These are phyloP conservation scores for Penicillium paradoxum DNA, from an alignment of 495 filamentous ascomycete species.

Conservation along the genomic window DNA sequence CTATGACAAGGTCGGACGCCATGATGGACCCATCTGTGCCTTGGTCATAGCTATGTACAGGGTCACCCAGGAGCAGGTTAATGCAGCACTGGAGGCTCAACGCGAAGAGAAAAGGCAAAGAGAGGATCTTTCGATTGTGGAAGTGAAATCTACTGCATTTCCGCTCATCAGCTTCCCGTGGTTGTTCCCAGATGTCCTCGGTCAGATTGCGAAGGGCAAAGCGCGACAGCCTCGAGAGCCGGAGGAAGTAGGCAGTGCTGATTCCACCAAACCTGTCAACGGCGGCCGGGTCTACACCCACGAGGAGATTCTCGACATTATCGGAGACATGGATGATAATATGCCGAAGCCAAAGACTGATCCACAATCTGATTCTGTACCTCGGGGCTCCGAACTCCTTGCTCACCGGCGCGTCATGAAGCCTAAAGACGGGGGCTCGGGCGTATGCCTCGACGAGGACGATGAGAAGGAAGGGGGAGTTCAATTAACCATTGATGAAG, in stretches of 20 bases:
- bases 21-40: conserved; percentile 52
- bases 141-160: conserved; percentile 41
- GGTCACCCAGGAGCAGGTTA: conserved; percentile 68
- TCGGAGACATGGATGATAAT: neutral
- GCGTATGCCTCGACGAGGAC: neutral
- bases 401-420: neutral
- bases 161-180: conserved; percentile 93
- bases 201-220: conserved; percentile 56
- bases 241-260: neutral
- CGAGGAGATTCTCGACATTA: neutral
- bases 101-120: conserved; percentile 12
- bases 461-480: neutral
- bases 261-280: neutral
- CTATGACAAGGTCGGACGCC: conserved; percentile 57
- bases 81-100: conserved; percentile 39
- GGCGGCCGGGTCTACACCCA: conserved; percentile 10
- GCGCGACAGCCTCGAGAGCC: neutral
- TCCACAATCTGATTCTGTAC: neutral
- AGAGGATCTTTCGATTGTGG: conserved; percentile 24
- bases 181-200: conserved; percentile 72
- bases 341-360: neutral
- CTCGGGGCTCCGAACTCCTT: neutral
- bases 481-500: neutral
- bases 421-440: neutral
- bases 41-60: conserved; percentile 85